Base-by-base conservation (phyloP, 208 protist genomes). In the Wallacemonas collosoma region DNA sequence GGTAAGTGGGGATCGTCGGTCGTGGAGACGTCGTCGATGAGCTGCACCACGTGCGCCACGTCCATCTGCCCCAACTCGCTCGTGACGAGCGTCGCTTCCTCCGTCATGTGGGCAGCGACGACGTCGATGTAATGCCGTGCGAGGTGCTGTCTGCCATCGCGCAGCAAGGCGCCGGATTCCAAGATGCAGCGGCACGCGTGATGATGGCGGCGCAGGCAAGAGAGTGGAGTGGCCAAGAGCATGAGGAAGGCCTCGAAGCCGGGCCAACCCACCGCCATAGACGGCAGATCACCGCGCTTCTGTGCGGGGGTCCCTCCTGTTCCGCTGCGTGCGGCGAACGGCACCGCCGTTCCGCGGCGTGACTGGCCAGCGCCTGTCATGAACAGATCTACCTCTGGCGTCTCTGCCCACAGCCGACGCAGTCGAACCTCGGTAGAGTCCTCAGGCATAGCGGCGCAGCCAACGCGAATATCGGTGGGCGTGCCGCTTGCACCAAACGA, bases 201-300 rank as follows among this genome's bases (percentile, higher is more conserved):
- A n/a, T 82, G 77, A 67, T 86, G 86, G 9, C 91, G 88, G 39
- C 83, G 85, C 70, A 94, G 82, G 2, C 75, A 83, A 6, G 74
- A 41, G 26, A 96, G 86, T 26, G 91, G 89, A 1, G 88, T 90
- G 11, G 81, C 74, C n/a, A 96, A 79, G 60, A 94, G 85, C 58
- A 73, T 45, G 11, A 94, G 71, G 35, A 96, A 58, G 1, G 91
- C 92, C 62, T 86, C 74, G 68, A 93, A 93, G 60, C 91, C 91
- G 5, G 76, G 51, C 91, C 91, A 95, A 62, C 71, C 65, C 1
- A 67, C 47, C 0, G 87, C 81, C 73, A 94, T 89, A 39, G 75
- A 71, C 2, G 87, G 80, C 2, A 82, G 61, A 7, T 73, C 54
- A 43, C 51, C 53, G 6, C 51, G 17, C 47, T 57, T 60, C 48